phyloP scores from a whole-genome alignment of 371 early-diverging fungal genomes.

The Phascolomyces articulosus region DNA sequence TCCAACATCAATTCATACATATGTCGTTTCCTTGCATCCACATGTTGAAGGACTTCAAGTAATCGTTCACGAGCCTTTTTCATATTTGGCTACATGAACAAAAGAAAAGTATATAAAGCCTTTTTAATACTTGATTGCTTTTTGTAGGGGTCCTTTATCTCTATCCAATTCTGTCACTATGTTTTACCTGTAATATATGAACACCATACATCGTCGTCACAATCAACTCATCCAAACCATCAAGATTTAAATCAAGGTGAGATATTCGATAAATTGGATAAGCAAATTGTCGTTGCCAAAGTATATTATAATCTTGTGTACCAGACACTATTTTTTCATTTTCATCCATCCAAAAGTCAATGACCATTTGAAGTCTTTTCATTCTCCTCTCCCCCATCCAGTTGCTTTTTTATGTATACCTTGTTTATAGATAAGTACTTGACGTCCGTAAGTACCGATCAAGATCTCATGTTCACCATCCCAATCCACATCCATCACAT shows the following conservation, averaged over 20 bases:
- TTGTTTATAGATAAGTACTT: conserved; percentile 74
- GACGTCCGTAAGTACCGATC: conserved; percentile 75
- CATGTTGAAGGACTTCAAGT: conserved; percentile 41
- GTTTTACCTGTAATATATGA: conserved; percentile 62
- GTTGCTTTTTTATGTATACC: conserved; percentile 21
- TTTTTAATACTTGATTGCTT: no score
- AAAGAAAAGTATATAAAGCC: not conserved
- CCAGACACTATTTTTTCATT: conserved; percentile 34
- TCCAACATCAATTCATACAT: conserved; percentile 43
- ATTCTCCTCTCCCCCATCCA: no score
- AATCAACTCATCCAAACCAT: conserved; percentile 73
- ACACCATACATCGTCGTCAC: conserved; percentile 76
- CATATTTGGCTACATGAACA: conserved; percentile 43
- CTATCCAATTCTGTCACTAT: no score
- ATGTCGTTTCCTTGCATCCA: conserved; percentile 45
- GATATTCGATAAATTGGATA: conserved; percentile 73
- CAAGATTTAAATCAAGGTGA: conserved; percentile 70
- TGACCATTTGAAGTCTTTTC: no score
- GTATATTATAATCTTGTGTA: conserved; percentile 55
- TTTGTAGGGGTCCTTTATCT: no score
- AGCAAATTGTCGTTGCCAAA: conserved; percentile 72
- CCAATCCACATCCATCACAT: conserved; percentile 78
- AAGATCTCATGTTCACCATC: conserved; percentile 73
- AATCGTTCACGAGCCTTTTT: conserved; percentile 44
- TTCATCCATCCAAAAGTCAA: no score